These are phyloP conservation scores for Cryptococcus neoformans DNA, from an alignment of 1,284 basidiomycete genomes.

Conservation along the genomic window DNA sequence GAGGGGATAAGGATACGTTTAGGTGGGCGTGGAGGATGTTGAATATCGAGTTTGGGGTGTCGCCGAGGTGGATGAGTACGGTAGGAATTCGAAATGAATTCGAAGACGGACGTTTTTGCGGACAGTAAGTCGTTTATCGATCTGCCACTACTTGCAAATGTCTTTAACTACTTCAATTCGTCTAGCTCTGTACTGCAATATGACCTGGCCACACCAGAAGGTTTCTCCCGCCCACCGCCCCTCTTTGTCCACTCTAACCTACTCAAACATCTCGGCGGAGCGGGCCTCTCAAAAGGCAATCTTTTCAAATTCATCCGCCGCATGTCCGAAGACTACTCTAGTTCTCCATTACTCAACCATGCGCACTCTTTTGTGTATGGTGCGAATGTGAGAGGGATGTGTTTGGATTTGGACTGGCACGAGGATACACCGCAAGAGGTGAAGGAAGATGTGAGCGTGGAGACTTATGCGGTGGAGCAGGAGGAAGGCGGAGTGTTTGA, in stretches of 20 bases:
- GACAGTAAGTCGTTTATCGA: conserved; percentile 45
- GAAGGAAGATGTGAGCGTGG: conserved; percentile 18
- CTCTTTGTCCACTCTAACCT: conserved; percentile 50
- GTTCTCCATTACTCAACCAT: conserved; percentile 35
- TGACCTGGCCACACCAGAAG: conserved; percentile 33
- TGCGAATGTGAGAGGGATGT: conserved; percentile 39
- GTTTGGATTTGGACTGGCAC: conserved; percentile 43
- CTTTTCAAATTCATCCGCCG: conserved; percentile 46
- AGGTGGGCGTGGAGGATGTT: conserved; percentile 52
- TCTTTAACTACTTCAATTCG: not conserved
- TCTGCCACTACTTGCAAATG: not conserved
- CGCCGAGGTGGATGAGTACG: conserved; percentile 50
- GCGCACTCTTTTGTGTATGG: conserved; percentile 47
- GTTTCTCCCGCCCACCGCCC: conserved; percentile 23
- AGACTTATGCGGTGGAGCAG: conserved; percentile 22
- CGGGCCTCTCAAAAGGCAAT: conserved; percentile 21
- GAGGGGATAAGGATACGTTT: conserved; percentile 51
- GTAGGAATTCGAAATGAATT: conserved; percentile 27
- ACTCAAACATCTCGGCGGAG: conserved; percentile 48
- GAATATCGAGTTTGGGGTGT: conserved; percentile 42
- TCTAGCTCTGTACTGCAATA: conserved; percentile 41
- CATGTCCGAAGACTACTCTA: conserved; percentile 29
- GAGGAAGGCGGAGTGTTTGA: conserved; percentile 35
- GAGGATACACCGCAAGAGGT: conserved; percentile 35
- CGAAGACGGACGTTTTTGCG: conserved; percentile 40